Base-by-base conservation (phyloP, 345 rosid genomes). In the Arabidopsis arenosa region DNA sequence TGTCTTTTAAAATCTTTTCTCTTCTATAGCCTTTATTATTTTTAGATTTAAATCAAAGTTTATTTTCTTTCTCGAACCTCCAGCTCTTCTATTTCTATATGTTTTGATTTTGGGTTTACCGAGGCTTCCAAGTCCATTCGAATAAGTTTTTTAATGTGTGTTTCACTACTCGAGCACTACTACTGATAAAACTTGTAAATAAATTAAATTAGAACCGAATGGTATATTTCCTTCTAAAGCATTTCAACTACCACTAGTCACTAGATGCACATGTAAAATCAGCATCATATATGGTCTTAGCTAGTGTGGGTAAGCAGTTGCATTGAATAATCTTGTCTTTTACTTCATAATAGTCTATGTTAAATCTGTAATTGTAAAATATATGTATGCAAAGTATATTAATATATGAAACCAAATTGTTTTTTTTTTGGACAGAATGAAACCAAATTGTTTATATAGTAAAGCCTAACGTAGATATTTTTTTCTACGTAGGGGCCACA, bases 161-260 rank as follows among this genome's bases (percentile, higher is more conserved):
- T 13, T 63, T 63, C 67, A 63, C 67, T 26, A 63, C 67, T 63
- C 52, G 51, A 63, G 67, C 67, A 63, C 67, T 63, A 63, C 63
- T 35, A 58, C 67, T 43, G 51, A 63, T 63, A 7, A 13, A 14
- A 41, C 1, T 13, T 43, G 14, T 5, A 43, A 43, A 9, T 26
- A 63, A 63, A 63, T 14, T 14, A 17, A 12, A 60, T 37, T 60
- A 21, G 47, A 36, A 63, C 36, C 67, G 21, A 63, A 13, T 63
- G 48, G 21, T 14, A 62, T 41, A 7, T 36, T 43, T 43, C 15
- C 37, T 41, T 44, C 37, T 28, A 4, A 43, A 14, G 37, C 67
- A 63, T 63, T 63, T 43, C 37, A 37, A 60, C 47, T 11, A 14
- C 13, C 63, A 35, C 2, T 58, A 58, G 7, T 5, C 26, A 15